These are phyloP conservation scores for Sporothrix protearum DNA, from an alignment of 2,329 filamentous ascomycete species.

Conservation along the genomic window DNA sequence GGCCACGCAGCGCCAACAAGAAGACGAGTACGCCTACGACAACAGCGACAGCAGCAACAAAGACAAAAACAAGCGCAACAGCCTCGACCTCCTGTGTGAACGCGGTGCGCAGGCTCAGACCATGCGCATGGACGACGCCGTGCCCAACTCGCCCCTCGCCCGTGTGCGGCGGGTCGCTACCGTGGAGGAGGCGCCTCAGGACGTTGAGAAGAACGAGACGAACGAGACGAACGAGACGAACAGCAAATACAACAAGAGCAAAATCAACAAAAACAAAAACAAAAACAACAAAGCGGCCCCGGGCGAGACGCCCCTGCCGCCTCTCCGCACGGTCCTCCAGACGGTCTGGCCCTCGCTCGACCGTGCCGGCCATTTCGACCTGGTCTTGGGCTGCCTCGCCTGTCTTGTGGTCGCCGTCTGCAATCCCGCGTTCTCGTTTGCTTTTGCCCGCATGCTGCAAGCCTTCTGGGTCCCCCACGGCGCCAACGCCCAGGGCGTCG, in stretches of 20 bases:
- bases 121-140: conserved; percentile 11
- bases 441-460: conserved; percentile 67
- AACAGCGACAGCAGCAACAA: neutral
- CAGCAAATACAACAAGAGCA: no score
- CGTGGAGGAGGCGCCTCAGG: neutral
- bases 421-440: conserved; percentile 67
- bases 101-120: conserved; percentile 22
- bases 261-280: no score
- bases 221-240: no score
- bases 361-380: conserved; percentile 46
- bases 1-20: neutral
- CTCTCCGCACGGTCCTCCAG: conserved; percentile 55
- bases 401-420: conserved; percentile 62
- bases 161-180: neutral
- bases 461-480: conserved; percentile 60
- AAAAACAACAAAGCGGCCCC: neutral
- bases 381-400: conserved; percentile 59
- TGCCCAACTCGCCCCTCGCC: neutral
- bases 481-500: conserved; percentile 45
- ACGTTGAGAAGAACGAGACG: no score
- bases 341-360: conserved; percentile 69
- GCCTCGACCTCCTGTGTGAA: conserved; percentile 22
- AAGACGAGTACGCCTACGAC: neutral
- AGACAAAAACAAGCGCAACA: conserved; percentile 5
- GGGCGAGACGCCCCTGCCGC: conserved; percentile 16